phyloP scores from a whole-genome alignment of 2,329 filamentous ascomycete genomes.

The Cytospora piceae region DNA sequence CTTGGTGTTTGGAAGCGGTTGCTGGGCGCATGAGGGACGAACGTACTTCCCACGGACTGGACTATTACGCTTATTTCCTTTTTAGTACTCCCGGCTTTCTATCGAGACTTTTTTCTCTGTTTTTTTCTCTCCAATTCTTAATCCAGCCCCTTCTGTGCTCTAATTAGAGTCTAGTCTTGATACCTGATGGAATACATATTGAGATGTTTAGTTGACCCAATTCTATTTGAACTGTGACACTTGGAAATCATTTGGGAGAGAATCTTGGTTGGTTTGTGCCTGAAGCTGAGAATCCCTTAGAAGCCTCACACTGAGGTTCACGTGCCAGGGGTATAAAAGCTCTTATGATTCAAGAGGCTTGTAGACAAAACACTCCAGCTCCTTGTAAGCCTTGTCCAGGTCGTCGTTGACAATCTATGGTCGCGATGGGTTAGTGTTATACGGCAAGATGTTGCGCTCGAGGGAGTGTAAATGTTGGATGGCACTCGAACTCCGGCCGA shows the following conservation, averaged over 20 bases:
- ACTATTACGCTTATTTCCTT: slow-evolving; percentile 48
- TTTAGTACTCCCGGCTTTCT: slow-evolving; percentile 47
- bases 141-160: slow-evolving; percentile 37
- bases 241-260: neutral
- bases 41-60: slow-evolving; percentile 44
- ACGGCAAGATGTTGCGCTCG: neutral
- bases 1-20: slow-evolving; percentile 43
- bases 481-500: neutral
- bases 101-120: slow-evolving; percentile 36
- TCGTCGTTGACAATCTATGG: slow-evolving; percentile 45
- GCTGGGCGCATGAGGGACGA: slow-evolving; percentile 36
- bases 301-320: neutral
- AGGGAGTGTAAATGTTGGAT: neutral
- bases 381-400: slow-evolving; percentile 54
- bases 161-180: slow-evolving; percentile 51
- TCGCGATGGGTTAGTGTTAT: slow-evolving; percentile 11
- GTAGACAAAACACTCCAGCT: slow-evolving; percentile 56
- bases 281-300: slow-evolving; percentile 32
- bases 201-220: slow-evolving; percentile 21
- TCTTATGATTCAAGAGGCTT: slow-evolving; percentile 34
- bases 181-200: slow-evolving; percentile 44
- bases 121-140: slow-evolving; percentile 37
- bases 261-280: neutral
- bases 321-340: neutral
- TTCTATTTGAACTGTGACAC: neutral